Evolutionary conservation across 352 stramenopile species (phyloP), one percentile per base, ranked within the genome.

Genomic region (Globisporangium nagaii): DNA sequence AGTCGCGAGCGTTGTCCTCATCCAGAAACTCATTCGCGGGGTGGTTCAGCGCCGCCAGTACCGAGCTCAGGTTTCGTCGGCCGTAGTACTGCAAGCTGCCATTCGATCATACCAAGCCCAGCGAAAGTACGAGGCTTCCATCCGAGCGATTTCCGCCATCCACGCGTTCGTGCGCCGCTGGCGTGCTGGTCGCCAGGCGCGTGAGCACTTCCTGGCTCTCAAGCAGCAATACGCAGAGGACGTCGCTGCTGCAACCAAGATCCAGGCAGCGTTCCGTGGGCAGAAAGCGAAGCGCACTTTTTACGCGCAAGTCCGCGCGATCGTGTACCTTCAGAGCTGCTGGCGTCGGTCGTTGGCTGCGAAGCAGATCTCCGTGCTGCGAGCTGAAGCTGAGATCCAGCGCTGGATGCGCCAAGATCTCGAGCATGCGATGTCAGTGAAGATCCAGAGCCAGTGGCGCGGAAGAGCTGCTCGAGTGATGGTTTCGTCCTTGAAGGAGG

Each of bases 21-120:
- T 84, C 25, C 73, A 84, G 40, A 78, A 62, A 39, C 51, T 71
- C 36, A 42, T 71, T 22, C 73, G 73, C 3, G 70, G 73, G 9
- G 45, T 63, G 32, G 51, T 56, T 3, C 67, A 78, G 34, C 62
- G 68, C 3, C 71, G 56, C 32, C 60, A 66, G 6, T 84, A 71
- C 45, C 52, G 64, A 28, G 44, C 42, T 1, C 60, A 73, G 12
- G 19, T 70, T 11, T 60, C 58, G 32, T 68, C 73, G 3, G 66
- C 49, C 8, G 53, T 73, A 17, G 46, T 70, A 9, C 41, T 84
- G 12, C 73, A 84, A 58, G 70, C 70, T 1, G 48, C 75, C 5
- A 49, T 75, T 46, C 70, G 73, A 19, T 54, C 56, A 2, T 60
- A 40, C 25, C 65, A 70, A 60, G 61, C 68, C 4, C 63, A 62